Evolutionary conservation across 192 early-diverging fungal species (phyloP).

Genomic region (Podila minutissima): DNA sequence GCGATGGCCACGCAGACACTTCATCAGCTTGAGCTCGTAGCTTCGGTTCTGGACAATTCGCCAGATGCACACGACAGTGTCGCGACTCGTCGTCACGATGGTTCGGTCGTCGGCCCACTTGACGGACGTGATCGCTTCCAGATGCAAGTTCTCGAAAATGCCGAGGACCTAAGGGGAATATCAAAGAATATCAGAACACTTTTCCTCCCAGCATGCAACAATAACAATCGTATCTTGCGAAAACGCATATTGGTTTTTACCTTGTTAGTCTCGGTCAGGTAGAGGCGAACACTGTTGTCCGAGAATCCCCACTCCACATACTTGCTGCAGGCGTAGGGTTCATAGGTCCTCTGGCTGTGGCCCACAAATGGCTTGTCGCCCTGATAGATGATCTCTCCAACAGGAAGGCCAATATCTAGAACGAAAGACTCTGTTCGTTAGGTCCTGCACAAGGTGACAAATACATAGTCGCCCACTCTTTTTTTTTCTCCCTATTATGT

Average conservation of each 20-base stretch:
- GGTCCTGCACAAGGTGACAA: not conserved
- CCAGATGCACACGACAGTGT: constrained; percentile 71
- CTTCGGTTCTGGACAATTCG: constrained; percentile 56
- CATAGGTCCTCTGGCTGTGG: constrained; percentile 52
- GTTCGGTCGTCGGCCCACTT: constrained; percentile 69
- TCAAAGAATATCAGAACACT: not conserved
- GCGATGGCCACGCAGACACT: constrained; percentile 68
- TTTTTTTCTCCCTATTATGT: not conserved
- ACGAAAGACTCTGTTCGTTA: not conserved
- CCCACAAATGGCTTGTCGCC: constrained; percentile 53
- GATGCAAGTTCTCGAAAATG: constrained; percentile 70
- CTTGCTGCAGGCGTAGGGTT: constrained; percentile 55
- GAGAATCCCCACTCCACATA: constrained; percentile 75
- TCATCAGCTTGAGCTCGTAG: constrained; percentile 59
- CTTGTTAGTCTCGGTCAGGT: constrained; percentile 60
- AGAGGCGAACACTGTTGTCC: constrained; percentile 67
- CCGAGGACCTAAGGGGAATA: constrained; percentile 48
- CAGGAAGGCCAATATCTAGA: constrained; percentile 61
- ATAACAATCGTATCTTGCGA: not conserved
- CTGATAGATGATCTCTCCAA: constrained; percentile 60
- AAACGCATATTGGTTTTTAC: constrained; percentile 16
- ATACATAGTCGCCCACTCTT: not conserved
- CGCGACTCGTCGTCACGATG: constrained; percentile 56
- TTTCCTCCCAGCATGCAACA: not conserved
- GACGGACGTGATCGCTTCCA: constrained; percentile 65